phyloP scores from a whole-genome alignment of 2,329 filamentous ascomycete genomes.

The Annulohypoxylon truncatum region DNA sequence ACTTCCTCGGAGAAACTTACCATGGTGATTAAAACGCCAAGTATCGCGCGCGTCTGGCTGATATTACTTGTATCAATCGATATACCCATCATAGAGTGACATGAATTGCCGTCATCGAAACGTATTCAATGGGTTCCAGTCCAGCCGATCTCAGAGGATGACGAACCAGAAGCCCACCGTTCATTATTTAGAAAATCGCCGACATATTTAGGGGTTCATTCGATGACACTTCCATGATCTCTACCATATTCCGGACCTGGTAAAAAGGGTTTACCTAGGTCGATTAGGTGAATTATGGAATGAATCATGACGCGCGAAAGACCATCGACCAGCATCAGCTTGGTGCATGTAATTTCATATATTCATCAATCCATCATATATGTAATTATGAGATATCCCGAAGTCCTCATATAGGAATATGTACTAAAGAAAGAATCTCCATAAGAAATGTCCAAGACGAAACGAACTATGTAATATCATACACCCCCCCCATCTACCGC shows the following conservation, averaged over 20 bases:
- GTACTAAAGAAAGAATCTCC: neutral
- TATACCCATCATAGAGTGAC: constrained; percentile 25
- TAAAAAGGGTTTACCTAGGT: neutral
- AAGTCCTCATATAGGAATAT: neutral
- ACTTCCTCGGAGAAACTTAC: neutral
- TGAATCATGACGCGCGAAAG: neutral
- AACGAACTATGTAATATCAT: neutral
- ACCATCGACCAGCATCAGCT: neutral
- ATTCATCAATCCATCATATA: neutral
- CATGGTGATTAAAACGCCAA: neutral
- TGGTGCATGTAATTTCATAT: neutral
- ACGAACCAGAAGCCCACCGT: constrained; percentile 15
- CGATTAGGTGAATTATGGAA: neutral
- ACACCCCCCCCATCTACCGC: constrained; percentile 45
- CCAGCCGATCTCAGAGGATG: constrained; percentile 10
- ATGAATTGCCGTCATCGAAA: constrained; percentile 23
- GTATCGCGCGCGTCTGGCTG: neutral
- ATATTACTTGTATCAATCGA: constrained; percentile 10
- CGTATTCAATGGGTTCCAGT: constrained; percentile 27
- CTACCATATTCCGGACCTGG: constrained; percentile 5
- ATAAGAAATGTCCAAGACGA: neutral
- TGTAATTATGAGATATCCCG: neutral
- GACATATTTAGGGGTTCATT: neutral
- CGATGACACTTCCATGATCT: constrained; percentile 10
- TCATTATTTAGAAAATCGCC: neutral